Conservation (phyloP, 306 rosid species). For the Pachyrhizus erosus region DNA sequence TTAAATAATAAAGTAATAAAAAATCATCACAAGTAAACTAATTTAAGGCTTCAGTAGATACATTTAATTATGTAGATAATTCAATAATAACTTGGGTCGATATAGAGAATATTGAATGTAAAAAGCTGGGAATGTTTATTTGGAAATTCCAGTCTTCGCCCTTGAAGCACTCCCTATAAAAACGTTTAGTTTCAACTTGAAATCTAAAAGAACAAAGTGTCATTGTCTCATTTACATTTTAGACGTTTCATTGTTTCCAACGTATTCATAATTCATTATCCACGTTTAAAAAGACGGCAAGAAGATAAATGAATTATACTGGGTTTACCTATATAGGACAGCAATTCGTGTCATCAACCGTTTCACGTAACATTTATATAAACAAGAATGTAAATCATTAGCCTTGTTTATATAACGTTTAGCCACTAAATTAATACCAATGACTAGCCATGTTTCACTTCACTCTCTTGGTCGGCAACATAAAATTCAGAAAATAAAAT, state of each 20-base stretch:
- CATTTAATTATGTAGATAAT: background rate
- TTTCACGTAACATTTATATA: too few relatives aligned
- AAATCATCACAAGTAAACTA: background rate
- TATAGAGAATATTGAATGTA: background rate
- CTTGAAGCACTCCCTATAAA: background rate
- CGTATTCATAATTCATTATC: too few relatives aligned
- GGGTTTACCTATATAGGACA: too few relatives aligned
- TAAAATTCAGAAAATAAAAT: background rate
- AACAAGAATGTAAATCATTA: background rate
- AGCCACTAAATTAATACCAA: slow-evolving; percentile 19
- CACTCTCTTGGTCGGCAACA: slow-evolving; percentile 49
- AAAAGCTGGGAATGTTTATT: background rate
- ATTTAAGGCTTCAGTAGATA: background rate
- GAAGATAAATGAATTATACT: too few relatives aligned
- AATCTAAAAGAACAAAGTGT: background rate
- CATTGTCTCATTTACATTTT: background rate
- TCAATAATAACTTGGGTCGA: background rate
- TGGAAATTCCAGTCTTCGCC: background rate
- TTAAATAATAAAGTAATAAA: background rate
- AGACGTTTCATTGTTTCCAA: slow-evolving; percentile 1
- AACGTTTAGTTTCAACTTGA: slow-evolving; percentile 12
- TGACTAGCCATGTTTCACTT: background rate
- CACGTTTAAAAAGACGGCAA: too few relatives aligned
- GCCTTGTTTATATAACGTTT: slow-evolving; percentile 23
- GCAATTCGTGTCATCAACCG: too few relatives aligned